Percentiles rank a stretch among this genome's conserved stretches.
Evolutionary conservation across 2,329 filamentous ascomycete genomes (phyloP).

Genomic region (Pseudogymnoascus sp.): DNA sequence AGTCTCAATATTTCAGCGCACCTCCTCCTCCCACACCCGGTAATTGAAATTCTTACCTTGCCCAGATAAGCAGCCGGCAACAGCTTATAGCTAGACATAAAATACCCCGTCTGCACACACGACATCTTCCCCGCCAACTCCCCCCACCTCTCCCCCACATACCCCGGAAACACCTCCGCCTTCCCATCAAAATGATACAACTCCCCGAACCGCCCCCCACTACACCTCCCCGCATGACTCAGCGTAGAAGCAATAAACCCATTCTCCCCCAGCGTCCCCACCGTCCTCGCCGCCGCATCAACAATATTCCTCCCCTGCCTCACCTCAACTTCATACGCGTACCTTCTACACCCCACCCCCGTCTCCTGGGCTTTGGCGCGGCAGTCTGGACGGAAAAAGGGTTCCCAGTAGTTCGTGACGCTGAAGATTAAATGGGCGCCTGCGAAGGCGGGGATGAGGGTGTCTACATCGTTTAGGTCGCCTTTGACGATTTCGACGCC

Average conservation of each 20-base stretch:
- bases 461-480: conserved; percentile 33
- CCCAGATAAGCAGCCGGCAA: conserved; percentile 37
- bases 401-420: conserved; percentile 48
- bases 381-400: conserved; percentile 37
- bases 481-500: conserved; percentile 36
- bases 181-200: conserved; percentile 46
- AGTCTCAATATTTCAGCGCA: neutral
- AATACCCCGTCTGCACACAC: conserved; percentile 38
- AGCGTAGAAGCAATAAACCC: conserved; percentile 40
- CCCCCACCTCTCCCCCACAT: conserved; percentile 36
- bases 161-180: conserved; percentile 38
- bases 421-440: conserved; percentile 44
- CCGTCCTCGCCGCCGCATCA: conserved; percentile 39
- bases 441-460: conserved; percentile 32
- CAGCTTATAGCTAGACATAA: conserved; percentile 36
- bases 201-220: conserved; percentile 36
- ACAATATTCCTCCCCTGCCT: conserved; percentile 46
- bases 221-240: conserved; percentile 39
- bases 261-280: conserved; percentile 35
- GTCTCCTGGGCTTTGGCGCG: conserved; percentile 31
- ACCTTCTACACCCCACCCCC: conserved; percentile 35
- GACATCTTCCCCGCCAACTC: conserved; percentile 40
- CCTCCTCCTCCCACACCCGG: neutral
- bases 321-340: conserved; percentile 41
- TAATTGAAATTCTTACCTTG: conserved; percentile 30